Conservation (phyloP, 331 rosid species). For the Acacia pycnantha region DNA sequence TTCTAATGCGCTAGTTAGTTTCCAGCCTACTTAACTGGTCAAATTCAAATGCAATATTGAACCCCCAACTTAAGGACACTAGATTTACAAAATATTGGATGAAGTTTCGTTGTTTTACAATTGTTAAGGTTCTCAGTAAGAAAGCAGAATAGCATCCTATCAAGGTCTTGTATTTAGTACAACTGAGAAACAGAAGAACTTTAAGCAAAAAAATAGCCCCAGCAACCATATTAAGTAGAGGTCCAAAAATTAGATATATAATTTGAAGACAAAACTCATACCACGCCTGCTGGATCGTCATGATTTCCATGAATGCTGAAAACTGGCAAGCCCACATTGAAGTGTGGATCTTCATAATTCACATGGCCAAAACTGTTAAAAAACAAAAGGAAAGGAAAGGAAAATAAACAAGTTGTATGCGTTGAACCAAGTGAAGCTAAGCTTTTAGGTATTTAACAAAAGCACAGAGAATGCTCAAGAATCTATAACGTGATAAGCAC, state of each 20-base stretch:
- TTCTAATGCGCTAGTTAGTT: background rate
- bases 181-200: background rate
- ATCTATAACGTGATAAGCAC: background rate
- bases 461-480: background rate
- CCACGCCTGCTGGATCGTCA: constrained; percentile 99
- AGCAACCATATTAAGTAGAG: background rate
- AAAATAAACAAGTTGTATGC: background rate
- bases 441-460: background rate
- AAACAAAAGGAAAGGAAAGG: background rate
- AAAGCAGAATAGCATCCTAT: constrained; percentile 2
- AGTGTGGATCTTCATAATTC: constrained; percentile 96
- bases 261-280: constrained; percentile 44
- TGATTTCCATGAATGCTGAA: constrained; percentile 98
- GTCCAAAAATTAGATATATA: background rate
- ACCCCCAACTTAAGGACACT: constrained; percentile 4
- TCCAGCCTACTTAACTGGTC: background rate
- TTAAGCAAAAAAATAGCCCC: constrained; percentile 6
- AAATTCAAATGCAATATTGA: constrained; percentile 8
- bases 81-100: constrained; percentile 12
- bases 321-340: constrained; percentile 94
- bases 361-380: constrained; percentile 88
- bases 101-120: background rate
- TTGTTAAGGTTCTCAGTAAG: background rate
- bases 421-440: background rate
- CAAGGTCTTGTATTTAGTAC: background rate